Evolutionary conservation across 148 eudicot genomes (phyloP).

Genomic region (Nepenthes mirabilis): DNA sequence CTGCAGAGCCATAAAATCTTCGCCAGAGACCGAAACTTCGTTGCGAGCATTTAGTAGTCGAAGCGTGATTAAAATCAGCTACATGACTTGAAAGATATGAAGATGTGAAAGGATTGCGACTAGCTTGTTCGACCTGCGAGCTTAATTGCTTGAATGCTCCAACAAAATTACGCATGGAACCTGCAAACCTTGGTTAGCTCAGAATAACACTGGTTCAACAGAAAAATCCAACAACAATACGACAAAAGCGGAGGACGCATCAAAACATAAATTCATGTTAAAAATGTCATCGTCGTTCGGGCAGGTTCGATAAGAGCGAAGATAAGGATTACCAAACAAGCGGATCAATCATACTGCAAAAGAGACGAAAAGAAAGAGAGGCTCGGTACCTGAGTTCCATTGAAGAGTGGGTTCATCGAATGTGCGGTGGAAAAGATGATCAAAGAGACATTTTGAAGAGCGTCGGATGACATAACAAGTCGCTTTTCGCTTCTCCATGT

Average conservation of each 20-base stretch:
- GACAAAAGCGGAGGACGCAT: too few relatives aligned
- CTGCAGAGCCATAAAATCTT: slow-evolving; percentile 43
- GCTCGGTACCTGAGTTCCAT: slow-evolving; percentile 4
- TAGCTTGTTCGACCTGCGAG: slow-evolving; percentile 8
- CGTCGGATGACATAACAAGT: slow-evolving; percentile 14
- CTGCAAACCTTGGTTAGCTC: slow-evolving; percentile 16
- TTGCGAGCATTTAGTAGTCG: not conserved
- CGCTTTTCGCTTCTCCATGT: slow-evolving; percentile 17
- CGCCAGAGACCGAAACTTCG: slow-evolving; percentile 13
- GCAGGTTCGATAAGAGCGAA: too few relatives aligned
- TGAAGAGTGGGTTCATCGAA: not conserved
- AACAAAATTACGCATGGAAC: slow-evolving; percentile 11
- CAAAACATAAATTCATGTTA: too few relatives aligned
- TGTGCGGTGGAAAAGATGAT: slow-evolving; percentile 5
- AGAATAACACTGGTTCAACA: not conserved
- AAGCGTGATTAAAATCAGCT: too few relatives aligned
- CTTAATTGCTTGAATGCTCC: slow-evolving; percentile 5
- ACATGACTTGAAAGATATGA: too few relatives aligned
- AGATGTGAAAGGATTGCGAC: not conserved
- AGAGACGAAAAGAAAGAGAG: not conserved
- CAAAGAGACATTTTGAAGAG: slow-evolving; percentile 8
- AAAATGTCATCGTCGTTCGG: too few relatives aligned
- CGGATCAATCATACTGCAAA: not conserved
- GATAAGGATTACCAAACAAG: too few relatives aligned
- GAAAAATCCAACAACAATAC: too few relatives aligned